Evolutionary conservation across 2,329 filamentous ascomycete genomes (phyloP), one percentile per base, ranked within the genome.

Genomic region (Bisporella sp.): DNA sequence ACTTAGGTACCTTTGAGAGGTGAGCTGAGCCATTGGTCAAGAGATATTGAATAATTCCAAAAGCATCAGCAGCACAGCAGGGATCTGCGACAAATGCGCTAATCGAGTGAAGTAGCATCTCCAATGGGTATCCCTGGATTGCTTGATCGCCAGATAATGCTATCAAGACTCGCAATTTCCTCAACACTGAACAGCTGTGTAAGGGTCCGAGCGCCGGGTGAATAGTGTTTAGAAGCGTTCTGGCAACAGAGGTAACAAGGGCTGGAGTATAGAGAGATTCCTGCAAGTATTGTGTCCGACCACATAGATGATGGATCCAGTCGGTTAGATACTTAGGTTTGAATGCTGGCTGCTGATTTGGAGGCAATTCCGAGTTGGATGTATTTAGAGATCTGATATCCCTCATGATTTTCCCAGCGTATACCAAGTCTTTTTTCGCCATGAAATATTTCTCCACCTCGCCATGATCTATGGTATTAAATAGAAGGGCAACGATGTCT

Each of bases 291-390:
- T 81, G 78, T 2, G 84, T 85, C 43, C 84, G 78, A 56, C 79
- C 79, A 62, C 87, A 95, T n/a, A 97, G 71, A 50, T 89, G 81
- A 11, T 86, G 76, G 28, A 97, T 75, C 61, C 93, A 83, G 54
- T 85, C 79, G 8, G 85, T 72, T 4, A 99, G 74, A 60, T 85
- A 87, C 58, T 84, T 89, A 31, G 85, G 84, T 57, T 79, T 85
- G 69, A 96, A 97, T 48, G 82, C 84, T 3, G 93, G 93, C 61
- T 97, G 91, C 58, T 96, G 90, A 50, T 85, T 88, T 8, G 84
- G 74, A 3, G 89, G 86, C 6, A 96, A 71, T 9, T 72, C 68
- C 31, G 79, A 76, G 2, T 73, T 71, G 1, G 90, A 90, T 56
- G 83, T 73, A 31, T 86, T 81, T 56, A 84, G 82, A 3, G 66